Evolutionary conservation across 2,329 filamentous ascomycete species (phyloP).

Genomic region (Xylaria sp.): DNA sequence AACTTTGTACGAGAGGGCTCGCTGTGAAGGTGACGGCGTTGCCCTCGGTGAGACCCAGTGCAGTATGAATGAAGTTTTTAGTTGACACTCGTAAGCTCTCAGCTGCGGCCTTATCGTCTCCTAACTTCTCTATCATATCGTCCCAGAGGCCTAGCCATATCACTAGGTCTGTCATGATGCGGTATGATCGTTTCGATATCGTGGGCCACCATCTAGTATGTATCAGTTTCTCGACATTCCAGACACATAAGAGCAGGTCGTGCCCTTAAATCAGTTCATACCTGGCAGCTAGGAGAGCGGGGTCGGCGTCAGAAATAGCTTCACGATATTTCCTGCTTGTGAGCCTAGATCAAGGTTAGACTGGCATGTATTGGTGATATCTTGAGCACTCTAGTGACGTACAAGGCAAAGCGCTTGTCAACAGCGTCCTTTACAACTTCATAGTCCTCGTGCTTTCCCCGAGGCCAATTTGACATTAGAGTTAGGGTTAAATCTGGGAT

Average conservation of each 20-base stretch:
- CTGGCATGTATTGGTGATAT: not conserved
- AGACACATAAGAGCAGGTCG: not conserved
- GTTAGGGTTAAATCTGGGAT: conserved; percentile 38
- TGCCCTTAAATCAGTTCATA: conserved; percentile 16
- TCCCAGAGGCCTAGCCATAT: conserved; percentile 40
- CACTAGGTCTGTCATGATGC: conserved; percentile 32
- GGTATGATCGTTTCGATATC: conserved; percentile 26
- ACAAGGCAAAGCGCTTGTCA: conserved; percentile 31
- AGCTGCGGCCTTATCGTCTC: conserved; percentile 22
- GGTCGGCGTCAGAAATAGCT: conserved; percentile 29
- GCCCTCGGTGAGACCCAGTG: conserved; percentile 14
- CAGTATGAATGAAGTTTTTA: conserved; percentile 31
- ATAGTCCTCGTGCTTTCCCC: conserved; percentile 31
- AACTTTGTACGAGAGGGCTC: conserved; percentile 30
- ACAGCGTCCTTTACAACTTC: conserved; percentile 25
- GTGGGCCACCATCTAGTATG: conserved; percentile 37
- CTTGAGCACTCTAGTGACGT: not conserved
- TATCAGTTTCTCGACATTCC: not conserved
- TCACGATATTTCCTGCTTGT: conserved; percentile 22
- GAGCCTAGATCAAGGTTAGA: conserved; percentile 1
- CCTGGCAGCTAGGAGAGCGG: conserved; percentile 36
- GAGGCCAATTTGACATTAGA: conserved; percentile 36
- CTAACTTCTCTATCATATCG: conserved; percentile 33
- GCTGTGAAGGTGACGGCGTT: not conserved
- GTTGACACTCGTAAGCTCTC: conserved; percentile 31